Percentiles rank a stretch among this genome's conserved stretches.
These are phyloP conservation scores for Alternaria sp. DNA, from an alignment of 2,329 filamentous ascomycete genomes.

Conservation along the genomic window DNA sequence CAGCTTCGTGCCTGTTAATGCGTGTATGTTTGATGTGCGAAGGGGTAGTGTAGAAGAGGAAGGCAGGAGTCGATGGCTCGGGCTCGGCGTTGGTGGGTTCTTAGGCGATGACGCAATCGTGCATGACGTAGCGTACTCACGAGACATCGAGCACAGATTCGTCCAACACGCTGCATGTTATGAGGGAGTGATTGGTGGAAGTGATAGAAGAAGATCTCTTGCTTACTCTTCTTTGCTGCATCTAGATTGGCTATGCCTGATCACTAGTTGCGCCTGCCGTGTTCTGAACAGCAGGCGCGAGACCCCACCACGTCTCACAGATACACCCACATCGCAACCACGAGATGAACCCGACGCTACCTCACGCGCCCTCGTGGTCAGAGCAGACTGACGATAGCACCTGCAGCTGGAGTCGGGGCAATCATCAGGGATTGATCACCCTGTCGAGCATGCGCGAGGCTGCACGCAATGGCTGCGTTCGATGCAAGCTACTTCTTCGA, in stretches of 20 bases:
- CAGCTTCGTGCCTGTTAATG: background rate
- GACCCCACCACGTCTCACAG: background rate
- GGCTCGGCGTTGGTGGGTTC: no score
- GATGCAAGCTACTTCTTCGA: background rate
- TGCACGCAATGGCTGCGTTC: background rate
- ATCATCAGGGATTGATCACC: fast-evolving
- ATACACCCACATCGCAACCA: background rate
- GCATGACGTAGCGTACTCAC: background rate
- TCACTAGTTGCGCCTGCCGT: background rate
- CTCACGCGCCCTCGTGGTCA: background rate
- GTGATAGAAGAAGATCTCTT: fast-evolving
- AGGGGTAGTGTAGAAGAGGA: no score
- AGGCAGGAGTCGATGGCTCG: no score
- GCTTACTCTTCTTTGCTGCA: background rate
- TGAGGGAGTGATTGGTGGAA: fast-evolving
- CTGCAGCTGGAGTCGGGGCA: background rate
- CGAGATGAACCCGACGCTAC: background rate
- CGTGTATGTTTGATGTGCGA: fast-evolving
- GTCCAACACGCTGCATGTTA: background rate
- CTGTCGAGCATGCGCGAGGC: background rate
- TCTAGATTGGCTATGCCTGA: background rate
- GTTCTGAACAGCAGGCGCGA: background rate
- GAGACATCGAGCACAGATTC: fast-evolving
- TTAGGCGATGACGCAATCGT: background rate
- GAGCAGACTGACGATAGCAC: background rate